A percentile compares a stretch with the other conserved stretches of the same genome.
phyloP scores from a whole-genome alignment of 345 rosid species.

The Passiflora organensis region DNA sequence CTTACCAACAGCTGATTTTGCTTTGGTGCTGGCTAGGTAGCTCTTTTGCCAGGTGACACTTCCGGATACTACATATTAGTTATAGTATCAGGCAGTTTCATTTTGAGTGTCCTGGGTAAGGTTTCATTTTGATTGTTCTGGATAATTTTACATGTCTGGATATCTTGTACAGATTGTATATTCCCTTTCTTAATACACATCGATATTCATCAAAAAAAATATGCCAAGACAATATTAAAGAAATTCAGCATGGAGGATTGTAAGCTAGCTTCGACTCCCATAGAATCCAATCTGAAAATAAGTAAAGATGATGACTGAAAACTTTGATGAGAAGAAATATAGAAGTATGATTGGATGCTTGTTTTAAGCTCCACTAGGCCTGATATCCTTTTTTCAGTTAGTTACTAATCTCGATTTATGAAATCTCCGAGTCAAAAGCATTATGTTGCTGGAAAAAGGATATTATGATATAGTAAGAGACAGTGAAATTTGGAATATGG shows the following conservation, averaged over 20 bases:
- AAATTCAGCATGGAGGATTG: background rate
- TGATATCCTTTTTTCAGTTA: background rate
- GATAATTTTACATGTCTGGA: too few relatives aligned
- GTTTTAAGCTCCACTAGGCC: background rate
- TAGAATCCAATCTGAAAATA: background rate
- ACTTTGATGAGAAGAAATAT: background rate
- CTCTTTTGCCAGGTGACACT: too few relatives aligned
- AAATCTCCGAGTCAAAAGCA: background rate
- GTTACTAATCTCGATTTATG: background rate
- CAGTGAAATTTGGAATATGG: background rate
- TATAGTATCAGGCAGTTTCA: too few relatives aligned
- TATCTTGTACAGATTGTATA: too few relatives aligned
- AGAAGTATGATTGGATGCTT: background rate
- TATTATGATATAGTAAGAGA: too few relatives aligned
- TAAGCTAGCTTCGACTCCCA: background rate
- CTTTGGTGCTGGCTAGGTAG: too few relatives aligned
- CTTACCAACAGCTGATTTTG: too few relatives aligned
- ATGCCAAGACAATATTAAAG: background rate
- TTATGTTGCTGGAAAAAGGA: background rate
- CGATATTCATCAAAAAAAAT: too few relatives aligned
- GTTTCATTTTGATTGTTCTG: too few relatives aligned
- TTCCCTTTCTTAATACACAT: too few relatives aligned
- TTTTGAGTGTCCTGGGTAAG: too few relatives aligned
- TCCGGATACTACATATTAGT: too few relatives aligned
- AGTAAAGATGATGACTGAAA: background rate